A percentile compares a stretch with the other conserved stretches of the same genome.
These are phyloP conservation scores for Cardiospermum halicacabum DNA, from an alignment of 345 rosid genomes.

Conservation along the genomic window DNA sequence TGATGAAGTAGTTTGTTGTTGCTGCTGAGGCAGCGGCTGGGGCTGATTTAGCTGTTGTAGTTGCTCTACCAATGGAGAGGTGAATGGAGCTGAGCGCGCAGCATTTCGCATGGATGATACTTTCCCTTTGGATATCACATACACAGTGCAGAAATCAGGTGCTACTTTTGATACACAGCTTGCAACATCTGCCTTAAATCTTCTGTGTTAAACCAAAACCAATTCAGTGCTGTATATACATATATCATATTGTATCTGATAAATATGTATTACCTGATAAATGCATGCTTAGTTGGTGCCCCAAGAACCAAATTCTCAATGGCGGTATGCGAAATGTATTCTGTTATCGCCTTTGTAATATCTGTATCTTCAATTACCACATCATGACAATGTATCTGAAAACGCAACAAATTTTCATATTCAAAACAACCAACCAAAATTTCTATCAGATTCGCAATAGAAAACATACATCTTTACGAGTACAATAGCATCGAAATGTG, in stretches of 20 bases:
- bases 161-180: constrained; percentile 52
- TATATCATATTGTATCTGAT: no score
- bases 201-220: constrained; percentile 31
- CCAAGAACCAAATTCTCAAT: constrained; percentile 82
- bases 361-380: constrained; percentile 59
- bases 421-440: background rate
- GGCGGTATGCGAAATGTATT: constrained; percentile 62
- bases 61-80: constrained; percentile 58
- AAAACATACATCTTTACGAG: constrained; percentile 68
- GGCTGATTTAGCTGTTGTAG: no score
- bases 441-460: background rate
- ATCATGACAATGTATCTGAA: constrained; percentile 64
- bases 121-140: constrained; percentile 74
- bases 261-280: no score
- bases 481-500: constrained; percentile 79
- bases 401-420: background rate
- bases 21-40: no score
- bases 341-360: constrained; percentile 60
- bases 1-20: no score
- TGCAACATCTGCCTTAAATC: constrained; percentile 65
- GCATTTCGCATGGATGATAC: constrained; percentile 54
- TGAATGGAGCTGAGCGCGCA: constrained; percentile 49
- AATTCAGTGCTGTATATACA: no score
- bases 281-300: constrained; percentile 61
- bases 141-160: constrained; percentile 86